A percentile compares a stretch with the other conserved stretches of the same genome.
Conservation (phyloP, 2,329 filamentous ascomycete genomes). For the Blastomyces gilchristii region DNA sequence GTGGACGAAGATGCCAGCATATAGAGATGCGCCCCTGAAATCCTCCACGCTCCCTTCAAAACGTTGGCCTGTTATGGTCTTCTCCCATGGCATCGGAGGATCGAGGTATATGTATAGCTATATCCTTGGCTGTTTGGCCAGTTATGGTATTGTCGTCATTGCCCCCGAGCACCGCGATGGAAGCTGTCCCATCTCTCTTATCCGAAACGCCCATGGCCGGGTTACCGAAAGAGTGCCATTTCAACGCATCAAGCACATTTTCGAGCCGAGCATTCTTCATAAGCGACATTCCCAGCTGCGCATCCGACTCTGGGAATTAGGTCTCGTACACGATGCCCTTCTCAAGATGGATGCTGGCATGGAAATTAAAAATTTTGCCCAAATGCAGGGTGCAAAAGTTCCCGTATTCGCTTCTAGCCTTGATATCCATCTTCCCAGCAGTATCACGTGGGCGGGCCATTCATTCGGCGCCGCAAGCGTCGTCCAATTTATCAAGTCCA, state of each 20-base stretch:
- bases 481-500: conserved; percentile 67
- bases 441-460: conserved; percentile 66
- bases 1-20: conserved; percentile 21
- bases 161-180: conserved; percentile 78
- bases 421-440: conserved; percentile 60
- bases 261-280: conserved; percentile 55
- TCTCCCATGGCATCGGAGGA: conserved; percentile 77
- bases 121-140: conserved; percentile 65
- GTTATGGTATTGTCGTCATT: conserved; percentile 68
- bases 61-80: conserved; percentile 72
- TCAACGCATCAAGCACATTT: conserved; percentile 47
- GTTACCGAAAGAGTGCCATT: conserved; percentile 26
- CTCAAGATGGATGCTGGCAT: conserved; percentile 53
- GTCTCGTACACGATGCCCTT: conserved; percentile 58
- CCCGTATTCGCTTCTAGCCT: conserved; percentile 47
- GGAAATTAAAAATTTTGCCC: conserved; percentile 9
- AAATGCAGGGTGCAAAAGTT: conserved; percentile 34
- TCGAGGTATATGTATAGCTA: conserved; percentile 79
- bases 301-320: conserved; percentile 69
- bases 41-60: conserved; percentile 35
- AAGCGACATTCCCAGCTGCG: conserved; percentile 61
- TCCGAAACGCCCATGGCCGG: conserved; percentile 42
- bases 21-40: conserved; percentile 46
- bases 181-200: conserved; percentile 62
- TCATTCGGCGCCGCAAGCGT: conserved; percentile 68